Conservation (phyloP, 2,329 filamentous ascomycete genomes). For the Fonsecaea pugnacius region DNA sequence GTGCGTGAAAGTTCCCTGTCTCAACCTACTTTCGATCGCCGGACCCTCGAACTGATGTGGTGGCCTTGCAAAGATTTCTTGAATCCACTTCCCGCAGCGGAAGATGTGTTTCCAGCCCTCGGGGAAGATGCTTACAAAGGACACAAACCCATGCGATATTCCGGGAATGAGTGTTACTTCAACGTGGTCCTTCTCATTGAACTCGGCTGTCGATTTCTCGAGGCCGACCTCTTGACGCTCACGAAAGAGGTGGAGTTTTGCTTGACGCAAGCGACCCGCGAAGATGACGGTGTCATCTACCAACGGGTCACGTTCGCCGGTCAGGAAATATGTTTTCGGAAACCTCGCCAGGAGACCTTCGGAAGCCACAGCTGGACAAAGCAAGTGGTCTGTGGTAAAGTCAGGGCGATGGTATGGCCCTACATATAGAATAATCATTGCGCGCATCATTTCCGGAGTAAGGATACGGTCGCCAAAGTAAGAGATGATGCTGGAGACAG, state of each 20-base stretch:
- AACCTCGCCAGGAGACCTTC: slow-evolving; percentile 83
- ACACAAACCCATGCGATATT: slow-evolving; percentile 90
- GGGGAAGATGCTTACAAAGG: slow-evolving; percentile 85
- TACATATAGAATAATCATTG: slow-evolving; percentile 98
- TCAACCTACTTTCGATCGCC: slow-evolving; percentile 41
- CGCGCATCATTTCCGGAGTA: slow-evolving; percentile 96
- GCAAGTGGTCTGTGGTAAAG: slow-evolving; percentile 85
- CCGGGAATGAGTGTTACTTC: slow-evolving; percentile 86
- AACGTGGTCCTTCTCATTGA: slow-evolving; percentile 74
- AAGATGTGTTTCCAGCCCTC: slow-evolving; percentile 88
- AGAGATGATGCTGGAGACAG: slow-evolving; percentile 95
- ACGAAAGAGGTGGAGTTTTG: slow-evolving; percentile 65
- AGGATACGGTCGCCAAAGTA: slow-evolving; percentile 97
- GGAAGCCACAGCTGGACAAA: slow-evolving; percentile 87
- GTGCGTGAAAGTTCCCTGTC: slow-evolving; percentile 27
- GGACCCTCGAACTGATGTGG: slow-evolving; percentile 50
- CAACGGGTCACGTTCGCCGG: slow-evolving; percentile 90
- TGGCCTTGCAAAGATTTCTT: slow-evolving; percentile 68
- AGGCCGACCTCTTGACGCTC: slow-evolving; percentile 62
- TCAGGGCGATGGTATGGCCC: slow-evolving; percentile 91
- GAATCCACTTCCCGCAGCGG: slow-evolving; percentile 78
- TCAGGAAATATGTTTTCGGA: slow-evolving; percentile 91
- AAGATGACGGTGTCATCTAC: slow-evolving; percentile 98
- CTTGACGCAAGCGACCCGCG: slow-evolving; percentile 81
- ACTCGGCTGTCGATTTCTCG: slow-evolving; percentile 59